A percentile compares a stretch with the other conserved stretches of the same genome.
Evolutionary conservation across 1,139 yeast genomes (phyloP).

Genomic region (Keqinozyma sinolaborantium): DNA sequence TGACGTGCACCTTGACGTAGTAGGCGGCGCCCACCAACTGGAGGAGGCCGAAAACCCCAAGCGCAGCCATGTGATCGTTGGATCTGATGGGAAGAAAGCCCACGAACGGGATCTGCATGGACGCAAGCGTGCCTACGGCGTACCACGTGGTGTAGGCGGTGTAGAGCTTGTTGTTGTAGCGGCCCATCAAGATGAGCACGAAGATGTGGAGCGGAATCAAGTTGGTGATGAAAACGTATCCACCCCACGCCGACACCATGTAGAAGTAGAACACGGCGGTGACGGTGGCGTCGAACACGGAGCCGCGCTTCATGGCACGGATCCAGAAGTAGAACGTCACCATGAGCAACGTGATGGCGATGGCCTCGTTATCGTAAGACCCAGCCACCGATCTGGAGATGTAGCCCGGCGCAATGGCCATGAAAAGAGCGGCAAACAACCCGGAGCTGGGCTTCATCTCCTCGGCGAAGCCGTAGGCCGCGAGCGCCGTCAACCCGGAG

Average conservation of each 20-base stretch:
- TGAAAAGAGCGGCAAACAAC: slow-evolving; percentile 84
- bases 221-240: slow-evolving; percentile 97
- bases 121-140: slow-evolving; percentile 90
- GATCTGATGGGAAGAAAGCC: slow-evolving; percentile 96
- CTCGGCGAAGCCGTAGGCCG: slow-evolving; percentile 83
- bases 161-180: slow-evolving; percentile 79
- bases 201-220: slow-evolving; percentile 95
- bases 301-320: slow-evolving; percentile 87
- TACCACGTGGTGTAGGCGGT: slow-evolving; percentile 97
- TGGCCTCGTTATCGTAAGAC: slow-evolving; percentile 97
- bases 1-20: slow-evolving; percentile 70
- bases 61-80: slow-evolving; percentile 97
- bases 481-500: slow-evolving; percentile 88
- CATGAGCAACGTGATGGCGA: slow-evolving; percentile 94
- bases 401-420: slow-evolving; percentile 98
- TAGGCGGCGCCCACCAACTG: slow-evolving; percentile 89
- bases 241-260: slow-evolving; percentile 99
- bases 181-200: slow-evolving; percentile 88
- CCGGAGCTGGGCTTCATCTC: slow-evolving; percentile 96
- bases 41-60: slow-evolving; percentile 93
- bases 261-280: slow-evolving; percentile 91
- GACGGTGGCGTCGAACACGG: slow-evolving; percentile 77
- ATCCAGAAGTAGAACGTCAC: slow-evolving; percentile 96
- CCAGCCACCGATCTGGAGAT: slow-evolving; percentile 99
- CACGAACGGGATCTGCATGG: slow-evolving; percentile 99